Conservation (phyloP, 768 basidiomycete species). For the Coprinellus micaceus region DNA sequence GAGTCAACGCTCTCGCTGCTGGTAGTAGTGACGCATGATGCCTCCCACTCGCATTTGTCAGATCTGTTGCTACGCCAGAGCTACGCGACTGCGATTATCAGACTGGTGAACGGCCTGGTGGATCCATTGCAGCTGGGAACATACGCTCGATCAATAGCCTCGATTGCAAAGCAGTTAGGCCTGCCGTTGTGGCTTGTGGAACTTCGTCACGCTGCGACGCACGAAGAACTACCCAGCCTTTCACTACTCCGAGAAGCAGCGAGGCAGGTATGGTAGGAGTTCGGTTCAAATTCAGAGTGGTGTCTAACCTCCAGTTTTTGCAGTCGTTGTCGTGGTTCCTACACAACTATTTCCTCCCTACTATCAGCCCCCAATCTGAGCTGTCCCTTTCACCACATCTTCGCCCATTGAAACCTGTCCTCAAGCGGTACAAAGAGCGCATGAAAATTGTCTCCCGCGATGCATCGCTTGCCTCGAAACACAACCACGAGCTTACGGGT, state of each 20-base stretch:
- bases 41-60: constrained; percentile 15
- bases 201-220: constrained; percentile 91
- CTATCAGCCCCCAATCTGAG: constrained; percentile 50
- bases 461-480: constrained; percentile 49
- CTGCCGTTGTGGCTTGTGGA: constrained; percentile 90
- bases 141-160: constrained; percentile 87
- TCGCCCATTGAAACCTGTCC: constrained; percentile 59
- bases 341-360: constrained; percentile 80
- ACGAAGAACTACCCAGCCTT: constrained; percentile 88
- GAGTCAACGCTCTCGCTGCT: constrained; percentile 69
- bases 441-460: constrained; percentile 64
- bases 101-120: constrained; percentile 92
- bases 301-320: constrained; percentile 2
- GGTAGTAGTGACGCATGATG: constrained; percentile 56
- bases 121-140: constrained; percentile 88
- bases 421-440: constrained; percentile 72
- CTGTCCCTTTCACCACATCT: constrained; percentile 30
- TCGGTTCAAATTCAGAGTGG: background rate
- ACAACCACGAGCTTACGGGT: constrained; percentile 47
- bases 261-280: constrained; percentile 46
- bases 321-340: constrained; percentile 84
- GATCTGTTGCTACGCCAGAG: constrained; percentile 63
- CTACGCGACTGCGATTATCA: constrained; percentile 77
- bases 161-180: constrained; percentile 82
- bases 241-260: constrained; percentile 75